phyloP scores from a whole-genome alignment of 2,329 filamentous ascomycete species.

The Sphaerulina musiva region DNA sequence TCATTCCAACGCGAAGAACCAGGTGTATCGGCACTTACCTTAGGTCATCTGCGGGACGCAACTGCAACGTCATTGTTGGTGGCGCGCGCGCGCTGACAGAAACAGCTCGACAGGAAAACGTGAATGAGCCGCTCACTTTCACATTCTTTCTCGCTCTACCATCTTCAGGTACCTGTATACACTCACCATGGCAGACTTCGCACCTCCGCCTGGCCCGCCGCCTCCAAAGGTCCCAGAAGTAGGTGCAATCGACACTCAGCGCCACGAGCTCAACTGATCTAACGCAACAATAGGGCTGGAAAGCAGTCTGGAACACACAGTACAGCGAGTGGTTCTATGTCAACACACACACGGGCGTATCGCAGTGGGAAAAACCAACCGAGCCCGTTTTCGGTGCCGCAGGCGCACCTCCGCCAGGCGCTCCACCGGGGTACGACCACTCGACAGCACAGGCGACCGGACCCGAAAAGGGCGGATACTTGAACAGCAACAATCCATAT shows the following conservation, averaged over 20 bases:
- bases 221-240: conserved; percentile 23
- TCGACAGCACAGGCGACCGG: conserved; percentile 36
- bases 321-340: conserved; percentile 95
- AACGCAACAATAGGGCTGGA: conserved; percentile 56
- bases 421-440: conserved; percentile 59
- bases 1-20: no score
- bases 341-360: conserved; percentile 78
- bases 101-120: no score
- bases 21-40: no score
- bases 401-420: conserved; percentile 44
- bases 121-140: no score
- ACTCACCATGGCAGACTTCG: conserved; percentile 23
- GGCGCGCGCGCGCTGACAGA: no score
- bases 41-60: no score
- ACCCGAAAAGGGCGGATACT: conserved; percentile 40
- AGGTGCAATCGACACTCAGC: not conserved
- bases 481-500: conserved; percentile 66
- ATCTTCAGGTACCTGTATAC: no score
- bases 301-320: conserved; percentile 75
- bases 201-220: conserved; percentile 29
- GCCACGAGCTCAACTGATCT: not conserved
- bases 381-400: conserved; percentile 54
- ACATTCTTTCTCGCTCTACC: no score
- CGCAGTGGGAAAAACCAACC: conserved; percentile 82
- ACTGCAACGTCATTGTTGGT: no score